Evolutionary conservation across 176 grass and related monocot genomes (phyloP).

Genomic region (Neostapfia colusana): DNA sequence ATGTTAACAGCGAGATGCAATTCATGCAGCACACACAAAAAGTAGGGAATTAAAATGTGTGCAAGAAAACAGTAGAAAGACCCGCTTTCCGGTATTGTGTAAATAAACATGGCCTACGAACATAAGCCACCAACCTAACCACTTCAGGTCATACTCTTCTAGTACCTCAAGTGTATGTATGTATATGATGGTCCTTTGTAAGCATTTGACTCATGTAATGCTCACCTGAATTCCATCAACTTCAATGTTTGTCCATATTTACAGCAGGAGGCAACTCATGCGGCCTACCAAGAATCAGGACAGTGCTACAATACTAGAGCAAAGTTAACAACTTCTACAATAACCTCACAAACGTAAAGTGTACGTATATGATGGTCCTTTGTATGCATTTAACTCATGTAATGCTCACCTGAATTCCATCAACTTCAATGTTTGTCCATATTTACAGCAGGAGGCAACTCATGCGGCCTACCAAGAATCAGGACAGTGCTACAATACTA

Average conservation of each 20-base stretch:
- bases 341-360: neutral
- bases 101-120: neutral
- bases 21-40: constrained; percentile 23
- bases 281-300: constrained; percentile 51
- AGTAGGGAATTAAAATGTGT: constrained; percentile 26
- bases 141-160: neutral
- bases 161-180: constrained; percentile 11
- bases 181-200: constrained; percentile 46
- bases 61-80: neutral
- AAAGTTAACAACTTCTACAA: neutral
- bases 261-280: constrained; percentile 40
- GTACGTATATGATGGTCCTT: constrained; percentile 31
- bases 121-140: neutral
- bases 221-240: constrained; percentile 51
- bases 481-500: no score
- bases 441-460: constrained; percentile 49
- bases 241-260: constrained; percentile 48
- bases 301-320: neutral
- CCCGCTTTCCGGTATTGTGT: no score
- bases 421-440: constrained; percentile 43
- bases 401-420: constrained; percentile 49
- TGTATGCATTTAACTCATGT: constrained; percentile 19
- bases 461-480: constrained; percentile 44
- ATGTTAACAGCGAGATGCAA: constrained; percentile 38
- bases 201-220: constrained; percentile 26